Base-by-base conservation (phyloP, 805 yeast species). In the Pichia nanzhaoensis region DNA sequence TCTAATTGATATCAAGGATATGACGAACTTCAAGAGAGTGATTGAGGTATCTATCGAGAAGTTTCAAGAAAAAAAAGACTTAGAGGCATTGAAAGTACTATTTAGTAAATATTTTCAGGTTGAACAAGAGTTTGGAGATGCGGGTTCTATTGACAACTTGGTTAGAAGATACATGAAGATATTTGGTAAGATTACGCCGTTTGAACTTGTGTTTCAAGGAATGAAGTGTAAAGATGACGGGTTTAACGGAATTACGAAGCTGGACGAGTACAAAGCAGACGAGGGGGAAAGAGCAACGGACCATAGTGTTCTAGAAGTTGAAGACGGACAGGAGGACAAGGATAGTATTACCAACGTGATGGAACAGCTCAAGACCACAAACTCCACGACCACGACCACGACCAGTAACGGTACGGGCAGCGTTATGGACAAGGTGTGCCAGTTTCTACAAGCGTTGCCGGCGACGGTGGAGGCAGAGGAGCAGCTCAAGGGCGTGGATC, bases 31-130 rank as follows among this genome's bases (percentile, higher is more conserved):
- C 16, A 82, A 91, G 54, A 85, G 88, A 8, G 70, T 88, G 32
- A 83, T 91, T 59, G 98, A 93, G 61, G 74, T 84, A 3, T 79
- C 89, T 0, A 70, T 84, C 9, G 77, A 82, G 9, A 78, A 74
- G 37, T 64, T 79, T 48, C 28, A 24, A 6, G 10, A 10, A 7
- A 69, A 66, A 34, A 61, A 65, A 16, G 39, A 37, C 10, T 9
- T 27, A 12, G 59, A 59, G 2, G 67, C 69, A 43, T 55, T 78
- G 50, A 67, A 71, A 43, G 66, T 65, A 34, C 66, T 84, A 33
- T 79, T 73, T 54, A 75, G 75, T 44, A 67, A 72, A 37, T 85
- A 83, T 64, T 73, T 85, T 39, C 68, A 73, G 41, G 82, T 81
- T 58, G 95, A 90, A 51, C 70, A 83, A 2, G 74, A 73, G 44